Conservation (phyloP, 2,329 filamentous ascomycete genomes). For the Colletotrichum nymphaeae region DNA sequence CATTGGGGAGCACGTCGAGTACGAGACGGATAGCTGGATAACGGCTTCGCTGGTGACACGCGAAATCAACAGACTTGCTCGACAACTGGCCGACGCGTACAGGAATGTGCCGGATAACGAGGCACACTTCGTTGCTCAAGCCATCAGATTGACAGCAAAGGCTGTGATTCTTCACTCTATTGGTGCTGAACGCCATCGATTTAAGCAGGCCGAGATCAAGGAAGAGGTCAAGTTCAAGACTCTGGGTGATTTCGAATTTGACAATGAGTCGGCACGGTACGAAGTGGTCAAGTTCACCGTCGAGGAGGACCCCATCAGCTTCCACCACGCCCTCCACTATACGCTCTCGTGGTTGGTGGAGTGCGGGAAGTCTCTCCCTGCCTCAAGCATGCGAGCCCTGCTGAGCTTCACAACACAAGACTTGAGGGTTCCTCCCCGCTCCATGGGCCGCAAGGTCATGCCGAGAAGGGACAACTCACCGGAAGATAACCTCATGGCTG, state of each 20-base stretch:
- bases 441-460: conserved; percentile 70
- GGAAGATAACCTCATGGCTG: conserved; percentile 85
- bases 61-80: conserved; percentile 92
- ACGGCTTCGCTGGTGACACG: conserved; percentile 93
- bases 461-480: conserved; percentile 68
- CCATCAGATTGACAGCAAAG: conserved; percentile 81
- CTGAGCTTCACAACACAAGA: conserved; percentile 79
- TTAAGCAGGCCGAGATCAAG: conserved; percentile 88
- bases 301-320: conserved; percentile 91
- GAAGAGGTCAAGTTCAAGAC: conserved; percentile 86
- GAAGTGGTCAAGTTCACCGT: conserved; percentile 88
- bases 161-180: conserved; percentile 89
- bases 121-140: conserved; percentile 72
- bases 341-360: conserved; percentile 96
- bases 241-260: conserved; percentile 83
- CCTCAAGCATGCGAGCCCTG: conserved; percentile 73
- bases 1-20: conserved; percentile 95
- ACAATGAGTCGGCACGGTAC: conserved; percentile 66
- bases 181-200: conserved; percentile 87
- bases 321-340: conserved; percentile 97
- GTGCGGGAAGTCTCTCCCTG: conserved; percentile 80
- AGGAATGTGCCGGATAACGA: conserved; percentile 75
- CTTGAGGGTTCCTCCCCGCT: conserved; percentile 72
- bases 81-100: conserved; percentile 90
- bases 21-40: conserved; percentile 98